phyloP scores from a whole-genome alignment of 768 basidiomycete species.

The Tricholoma terreum region DNA sequence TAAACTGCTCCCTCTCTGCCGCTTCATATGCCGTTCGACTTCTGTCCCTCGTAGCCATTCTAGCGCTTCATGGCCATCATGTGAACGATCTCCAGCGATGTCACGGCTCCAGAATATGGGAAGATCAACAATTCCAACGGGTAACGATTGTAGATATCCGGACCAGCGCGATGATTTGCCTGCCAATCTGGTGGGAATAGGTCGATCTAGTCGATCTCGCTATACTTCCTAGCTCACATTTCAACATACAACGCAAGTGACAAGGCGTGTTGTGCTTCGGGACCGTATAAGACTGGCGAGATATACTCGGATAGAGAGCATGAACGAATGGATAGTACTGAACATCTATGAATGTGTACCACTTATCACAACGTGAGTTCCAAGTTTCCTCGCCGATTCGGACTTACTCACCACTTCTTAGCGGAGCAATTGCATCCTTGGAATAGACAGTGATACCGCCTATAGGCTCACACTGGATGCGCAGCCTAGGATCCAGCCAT shows the following conservation, averaged over 20 bases:
- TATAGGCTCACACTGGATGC: constrained; percentile 26
- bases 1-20: background rate
- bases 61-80: constrained; percentile 30
- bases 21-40: constrained; percentile 16
- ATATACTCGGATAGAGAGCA: constrained; percentile 48
- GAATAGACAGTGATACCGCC: constrained; percentile 37
- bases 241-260: constrained; percentile 64
- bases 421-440: constrained; percentile 28
- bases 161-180: constrained; percentile 55
- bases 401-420: constrained; percentile 35
- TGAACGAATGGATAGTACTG: constrained; percentile 59
- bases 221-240: constrained; percentile 43
- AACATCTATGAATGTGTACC: constrained; percentile 59
- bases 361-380: constrained; percentile 37
- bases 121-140: constrained; percentile 48
- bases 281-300: constrained; percentile 47
- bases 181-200: constrained; percentile 37
- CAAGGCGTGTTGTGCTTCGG: constrained; percentile 57
- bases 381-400: too few relatives aligned
- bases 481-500: constrained; percentile 44
- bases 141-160: constrained; percentile 65
- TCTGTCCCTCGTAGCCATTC: constrained; percentile 45
- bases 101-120: constrained; percentile 56
- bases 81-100: constrained; percentile 1
- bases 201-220: background rate